A percentile compares a stretch with the other conserved stretches of the same genome.
phyloP scores from a whole-genome alignment of 768 basidiomycete species.

The Candolleomyces eurysporus region DNA sequence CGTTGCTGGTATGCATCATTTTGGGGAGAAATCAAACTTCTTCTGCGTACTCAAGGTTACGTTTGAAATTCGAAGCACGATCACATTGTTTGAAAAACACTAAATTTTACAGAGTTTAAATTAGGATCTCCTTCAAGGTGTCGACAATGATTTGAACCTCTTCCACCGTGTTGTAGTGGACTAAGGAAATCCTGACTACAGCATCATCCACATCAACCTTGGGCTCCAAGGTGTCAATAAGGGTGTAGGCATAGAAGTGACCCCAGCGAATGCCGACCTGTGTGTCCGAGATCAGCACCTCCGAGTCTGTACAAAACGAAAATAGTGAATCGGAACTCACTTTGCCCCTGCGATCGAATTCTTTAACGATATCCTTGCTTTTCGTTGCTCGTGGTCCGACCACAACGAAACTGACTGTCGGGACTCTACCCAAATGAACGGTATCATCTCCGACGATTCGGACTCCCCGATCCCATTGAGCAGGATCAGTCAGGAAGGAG shows the following conservation, averaged over 20 bases:
- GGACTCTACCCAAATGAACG: constrained; percentile 44
- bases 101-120: not conserved
- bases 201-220: constrained; percentile 61
- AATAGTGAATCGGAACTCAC: constrained; percentile 38
- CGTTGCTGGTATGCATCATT: too few relatives aligned
- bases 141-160: constrained; percentile 63
- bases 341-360: constrained; percentile 60
- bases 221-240: constrained; percentile 52
- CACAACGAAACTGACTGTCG: constrained; percentile 74
- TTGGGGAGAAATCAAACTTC: too few relatives aligned
- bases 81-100: too few relatives aligned
- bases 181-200: constrained; percentile 71
- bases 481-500: constrained; percentile 48
- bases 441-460: constrained; percentile 63
- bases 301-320: not conserved
- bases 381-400: constrained; percentile 51
- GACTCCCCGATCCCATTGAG: constrained; percentile 56
- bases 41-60: too few relatives aligned
- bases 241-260: constrained; percentile 73
- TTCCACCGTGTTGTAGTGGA: constrained; percentile 76
- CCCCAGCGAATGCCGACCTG: constrained; percentile 80
- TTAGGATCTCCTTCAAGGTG: constrained; percentile 51
- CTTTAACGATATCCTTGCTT: constrained; percentile 62
- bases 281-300: not conserved
- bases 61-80: too few relatives aligned